Evolutionary conservation across 1,284 basidiomycete genomes (phyloP).

Genomic region (Cystobasidium slooffiae): DNA sequence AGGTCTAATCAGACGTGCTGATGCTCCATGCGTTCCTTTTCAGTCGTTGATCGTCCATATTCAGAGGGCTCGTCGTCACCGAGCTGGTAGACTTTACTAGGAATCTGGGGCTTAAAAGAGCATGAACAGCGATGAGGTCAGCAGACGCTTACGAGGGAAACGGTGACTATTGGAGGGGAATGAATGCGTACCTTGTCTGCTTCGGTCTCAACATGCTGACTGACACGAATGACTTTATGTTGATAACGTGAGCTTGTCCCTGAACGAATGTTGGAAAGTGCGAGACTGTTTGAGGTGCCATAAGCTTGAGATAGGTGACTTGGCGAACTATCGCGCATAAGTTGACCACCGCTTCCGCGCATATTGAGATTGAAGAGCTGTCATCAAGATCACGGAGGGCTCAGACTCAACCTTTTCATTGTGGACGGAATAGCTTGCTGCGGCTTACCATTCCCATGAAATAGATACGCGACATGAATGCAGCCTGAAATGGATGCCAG

Average conservation of each 20-base stretch:
- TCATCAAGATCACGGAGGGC: too few relatives aligned
- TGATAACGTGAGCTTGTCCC: not conserved
- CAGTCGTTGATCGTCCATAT: too few relatives aligned
- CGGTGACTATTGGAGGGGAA: not conserved
- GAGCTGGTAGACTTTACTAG: too few relatives aligned
- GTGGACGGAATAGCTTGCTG: too few relatives aligned
- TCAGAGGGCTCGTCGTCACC: too few relatives aligned
- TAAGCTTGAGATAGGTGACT: not conserved
- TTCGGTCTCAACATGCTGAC: not conserved
- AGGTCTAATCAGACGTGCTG: too few relatives aligned
- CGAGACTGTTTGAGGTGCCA: not conserved
- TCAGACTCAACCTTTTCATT: too few relatives aligned
- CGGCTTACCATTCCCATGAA: not conserved
- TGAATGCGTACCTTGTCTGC: not conserved
- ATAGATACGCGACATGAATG: constrained; percentile 1
- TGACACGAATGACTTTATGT: constrained; percentile 4
- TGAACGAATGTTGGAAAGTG: not conserved
- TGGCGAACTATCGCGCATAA: not conserved
- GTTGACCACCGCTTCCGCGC: constrained; percentile 2
- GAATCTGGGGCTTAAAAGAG: not conserved
- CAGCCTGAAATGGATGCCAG: not conserved
- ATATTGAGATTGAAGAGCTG: constrained; percentile 12
- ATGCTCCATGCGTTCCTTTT: too few relatives aligned
- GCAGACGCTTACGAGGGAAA: not conserved
- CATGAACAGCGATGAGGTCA: not conserved